Evolutionary conservation across 2,329 filamentous ascomycete species (phyloP).

Genomic region (Fusarium chlamydosporum): DNA sequence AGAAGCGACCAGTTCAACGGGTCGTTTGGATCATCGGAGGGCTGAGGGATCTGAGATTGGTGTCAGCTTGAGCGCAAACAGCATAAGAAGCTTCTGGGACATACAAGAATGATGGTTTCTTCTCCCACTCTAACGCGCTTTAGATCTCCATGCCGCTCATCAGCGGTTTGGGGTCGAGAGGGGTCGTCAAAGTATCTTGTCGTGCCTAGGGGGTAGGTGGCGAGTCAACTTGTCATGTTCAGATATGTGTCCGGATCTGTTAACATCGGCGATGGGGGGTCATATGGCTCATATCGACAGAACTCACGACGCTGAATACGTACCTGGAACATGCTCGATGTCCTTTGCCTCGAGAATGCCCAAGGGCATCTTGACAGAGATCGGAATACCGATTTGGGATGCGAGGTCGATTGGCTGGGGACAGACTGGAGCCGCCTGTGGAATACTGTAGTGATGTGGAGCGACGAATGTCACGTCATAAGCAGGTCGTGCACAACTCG

Average conservation of each 20-base stretch:
- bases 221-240: constrained; percentile 32
- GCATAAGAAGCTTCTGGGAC: constrained; percentile 58
- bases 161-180: constrained; percentile 61
- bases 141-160: constrained; percentile 63
- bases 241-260: constrained; percentile 4
- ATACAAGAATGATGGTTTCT: constrained; percentile 80
- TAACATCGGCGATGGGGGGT: constrained; percentile 3
- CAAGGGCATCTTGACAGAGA: constrained; percentile 60
- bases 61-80: constrained; percentile 30
- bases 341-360: constrained; percentile 79
- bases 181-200: constrained; percentile 75
- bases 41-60: constrained; percentile 74
- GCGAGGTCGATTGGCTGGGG: constrained; percentile 11
- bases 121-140: constrained; percentile 80
- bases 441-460: constrained; percentile 24
- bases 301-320: constrained; percentile 41
- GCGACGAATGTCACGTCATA: constrained; percentile 21
- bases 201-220: constrained; percentile 63
- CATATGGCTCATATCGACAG: constrained; percentile 6
- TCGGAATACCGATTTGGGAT: constrained; percentile 19
- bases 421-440: constrained; percentile 7
- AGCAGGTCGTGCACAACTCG: constrained; percentile 9
- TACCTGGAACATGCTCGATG: constrained; percentile 81
- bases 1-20: constrained; percentile 88
- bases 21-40: constrained; percentile 91